Base-by-base conservation (phyloP, 176 grass and related monocot genomes). In the Microstegium vimineum region DNA sequence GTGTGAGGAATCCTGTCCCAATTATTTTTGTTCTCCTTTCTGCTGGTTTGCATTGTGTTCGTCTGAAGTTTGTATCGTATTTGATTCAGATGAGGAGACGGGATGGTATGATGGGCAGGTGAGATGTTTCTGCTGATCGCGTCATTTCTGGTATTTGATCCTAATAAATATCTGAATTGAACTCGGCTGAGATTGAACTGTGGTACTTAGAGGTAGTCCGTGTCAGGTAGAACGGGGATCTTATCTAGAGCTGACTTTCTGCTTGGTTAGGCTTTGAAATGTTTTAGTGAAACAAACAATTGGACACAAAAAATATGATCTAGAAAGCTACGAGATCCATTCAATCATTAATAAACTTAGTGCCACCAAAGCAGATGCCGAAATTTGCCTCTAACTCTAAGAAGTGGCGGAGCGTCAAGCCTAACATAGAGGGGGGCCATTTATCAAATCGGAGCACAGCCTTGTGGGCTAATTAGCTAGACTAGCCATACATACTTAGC, bases 21-120 rank as follows among this genome's bases (percentile, higher is more conserved):
- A 75, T 62, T 26, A 14, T 26, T 61, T 67, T 22, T 45, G 5
- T 30, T 30, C n/a, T 2, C 73, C 18, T 73, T 66, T 49, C 22
- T 42, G 26, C 6, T 64, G 6, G 30, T 31, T 28, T 64, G n/a
- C 36, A 25, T 13, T 13, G 10, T 27, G 10, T 8, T 35, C 2
- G 8, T 28, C 12, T 90, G 36, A 82, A n/a, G 66, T 74, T 5
- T 22, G 25, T 32, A 51, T 60, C 1, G 43, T 35, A 4, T 85
- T 79, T 36, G 6, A 57, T 35, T 72, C 92, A 98, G 95, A 98
- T 87, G 95, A 98, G 81, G 95, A 98, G 62, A 98, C 95, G 2
- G 95, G 95, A 42, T 98, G 95, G 95, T 98, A 98, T 27, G 92
- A 98, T 73, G 95, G 95, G 32, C 95, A 98, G 87, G 95, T 91